Evolutionary conservation across 2,329 filamentous ascomycete genomes (phyloP).

Genomic region (Corinectria fuckeliana): DNA sequence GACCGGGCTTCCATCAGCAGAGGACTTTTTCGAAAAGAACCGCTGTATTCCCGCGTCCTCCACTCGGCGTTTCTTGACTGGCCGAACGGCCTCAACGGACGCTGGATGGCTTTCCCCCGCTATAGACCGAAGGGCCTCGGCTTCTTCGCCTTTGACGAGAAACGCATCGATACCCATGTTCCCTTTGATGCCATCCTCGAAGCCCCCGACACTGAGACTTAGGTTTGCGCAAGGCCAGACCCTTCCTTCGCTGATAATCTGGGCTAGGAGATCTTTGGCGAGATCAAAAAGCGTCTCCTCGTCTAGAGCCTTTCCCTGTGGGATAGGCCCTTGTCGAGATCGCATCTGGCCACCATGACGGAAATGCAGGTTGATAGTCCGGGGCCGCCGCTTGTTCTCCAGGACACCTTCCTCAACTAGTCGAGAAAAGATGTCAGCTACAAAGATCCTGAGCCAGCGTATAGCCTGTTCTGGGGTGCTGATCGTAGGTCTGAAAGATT

Average conservation of each 20-base stretch:
- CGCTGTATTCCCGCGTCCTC: constrained; percentile 60
- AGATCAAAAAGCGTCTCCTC: constrained; percentile 76
- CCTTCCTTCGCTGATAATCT: constrained; percentile 77
- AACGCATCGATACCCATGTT: constrained; percentile 89
- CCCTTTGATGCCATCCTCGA: constrained; percentile 83
- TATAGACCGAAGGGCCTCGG: constrained; percentile 47
- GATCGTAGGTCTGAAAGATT: constrained; percentile 89
- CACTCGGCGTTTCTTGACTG: constrained; percentile 43
- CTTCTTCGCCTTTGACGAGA: constrained; percentile 77
- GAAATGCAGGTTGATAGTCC: constrained; percentile 84
- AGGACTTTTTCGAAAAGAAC: constrained; percentile 59
- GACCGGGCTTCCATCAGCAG: constrained; percentile 38
- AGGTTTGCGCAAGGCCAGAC: constrained; percentile 94
- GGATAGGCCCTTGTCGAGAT: constrained; percentile 79
- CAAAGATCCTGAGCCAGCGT: constrained; percentile 90
- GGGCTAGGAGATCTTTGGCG: constrained; percentile 76
- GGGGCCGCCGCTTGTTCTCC: constrained; percentile 86
- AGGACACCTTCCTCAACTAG: constrained; percentile 89
- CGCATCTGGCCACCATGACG: constrained; percentile 75
- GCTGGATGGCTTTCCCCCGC: constrained; percentile 28
- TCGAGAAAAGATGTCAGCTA: constrained; percentile 86
- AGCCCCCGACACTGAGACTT: constrained; percentile 86
- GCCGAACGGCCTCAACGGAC: constrained; percentile 30
- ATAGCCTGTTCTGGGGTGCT: constrained; percentile 77
- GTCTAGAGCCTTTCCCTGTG: constrained; percentile 74